Evolutionary conservation across 306 rosid species (phyloP), one percentile per base, ranked within the genome.

Genomic region (Phaseolus lunatus): DNA sequence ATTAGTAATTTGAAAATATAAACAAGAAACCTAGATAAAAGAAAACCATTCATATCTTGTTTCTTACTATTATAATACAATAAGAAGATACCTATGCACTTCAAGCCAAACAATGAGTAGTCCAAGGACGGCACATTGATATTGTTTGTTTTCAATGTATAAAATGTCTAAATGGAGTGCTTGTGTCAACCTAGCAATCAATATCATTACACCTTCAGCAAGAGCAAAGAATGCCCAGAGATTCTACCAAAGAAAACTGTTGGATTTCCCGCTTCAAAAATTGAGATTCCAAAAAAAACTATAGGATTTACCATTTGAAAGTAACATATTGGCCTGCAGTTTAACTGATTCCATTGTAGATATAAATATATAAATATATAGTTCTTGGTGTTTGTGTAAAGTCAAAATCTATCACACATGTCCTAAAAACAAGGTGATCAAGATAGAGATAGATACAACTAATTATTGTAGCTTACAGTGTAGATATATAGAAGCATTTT

Each of bases 41-140:
- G n/a, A n/a, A n/a, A n/a, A n/a, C n/a, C n/a, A n/a, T n/a, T n/a
- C n/a, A n/a, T n/a, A n/a, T n/a, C n/a, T n/a, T n/a, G n/a, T n/a
- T 18, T 39, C 44, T 39, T 63, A 20, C 9, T 63, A 35, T 35
- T 31, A n/a, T 37, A 64, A 19, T 19, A 35, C 31, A 64, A 37
- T 5, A 64, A 3, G 7, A 7, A 9, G 26, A 63, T 13, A 26
- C 1, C 43, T 7, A 61, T 43, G 44, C 12, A 9, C 44, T 39
- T 39, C 44, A 39, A 39, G 13, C 12, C 44, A 39, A 37, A 39
- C 12, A 48, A 48, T 5, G 23, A 63, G 3, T 43, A 65, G 4
- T 16, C 64, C 29, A 45, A 22, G 77, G 87, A 71, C 87, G 87
- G 87, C 85, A 80, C 48, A 35, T 48, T 50, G 22, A 53, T 31